phyloP scores from a whole-genome alignment of 345 rosid species.

The Aegle marmelos region DNA sequence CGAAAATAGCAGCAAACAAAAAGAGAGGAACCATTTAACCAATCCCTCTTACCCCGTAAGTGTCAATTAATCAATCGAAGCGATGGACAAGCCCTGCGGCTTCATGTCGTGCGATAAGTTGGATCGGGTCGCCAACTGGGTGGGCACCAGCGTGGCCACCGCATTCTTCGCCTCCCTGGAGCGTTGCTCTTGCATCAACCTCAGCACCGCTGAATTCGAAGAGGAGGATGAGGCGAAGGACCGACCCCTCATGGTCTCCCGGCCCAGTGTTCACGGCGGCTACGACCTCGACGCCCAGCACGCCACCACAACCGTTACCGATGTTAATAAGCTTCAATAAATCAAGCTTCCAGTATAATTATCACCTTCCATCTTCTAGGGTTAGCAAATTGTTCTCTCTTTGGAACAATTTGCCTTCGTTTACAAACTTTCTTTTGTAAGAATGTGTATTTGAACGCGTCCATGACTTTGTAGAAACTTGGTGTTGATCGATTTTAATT shows the following conservation, averaged over 20 bases:
- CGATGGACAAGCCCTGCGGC: slow-evolving; percentile 36
- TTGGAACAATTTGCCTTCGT: not conserved
- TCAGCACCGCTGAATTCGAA: slow-evolving; percentile 53
- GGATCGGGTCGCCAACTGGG: slow-evolving; percentile 60
- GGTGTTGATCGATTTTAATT: not conserved
- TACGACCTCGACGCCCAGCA: slow-evolving; percentile 6
- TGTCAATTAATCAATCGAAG: slow-evolving; percentile 18
- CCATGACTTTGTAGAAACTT: not conserved
- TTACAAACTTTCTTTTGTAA: not conserved
- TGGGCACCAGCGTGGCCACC: slow-evolving; percentile 56
- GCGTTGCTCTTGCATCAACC: slow-evolving; percentile 71
- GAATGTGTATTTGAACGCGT: not conserved
- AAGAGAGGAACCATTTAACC: too few species aligned
- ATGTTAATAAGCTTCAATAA: slow-evolving; percentile 20
- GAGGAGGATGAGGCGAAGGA: slow-evolving; percentile 57
- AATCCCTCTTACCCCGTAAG: not conserved
- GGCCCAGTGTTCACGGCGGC: slow-evolving; percentile 19
- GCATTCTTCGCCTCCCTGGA: slow-evolving; percentile 71
- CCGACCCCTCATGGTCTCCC: slow-evolving; percentile 49
- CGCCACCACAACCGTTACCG: slow-evolving; percentile 3
- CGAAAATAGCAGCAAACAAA: not conserved
- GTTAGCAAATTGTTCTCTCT: slow-evolving; percentile 15
- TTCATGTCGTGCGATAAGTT: slow-evolving; percentile 61
- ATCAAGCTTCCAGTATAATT: slow-evolving; percentile 12
- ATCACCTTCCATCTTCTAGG: slow-evolving; percentile 6